A percentile compares a stretch with the other conserved stretches of the same genome.
Conservation (phyloP, 805 yeast species). For the Yarrowia sp. region DNA sequence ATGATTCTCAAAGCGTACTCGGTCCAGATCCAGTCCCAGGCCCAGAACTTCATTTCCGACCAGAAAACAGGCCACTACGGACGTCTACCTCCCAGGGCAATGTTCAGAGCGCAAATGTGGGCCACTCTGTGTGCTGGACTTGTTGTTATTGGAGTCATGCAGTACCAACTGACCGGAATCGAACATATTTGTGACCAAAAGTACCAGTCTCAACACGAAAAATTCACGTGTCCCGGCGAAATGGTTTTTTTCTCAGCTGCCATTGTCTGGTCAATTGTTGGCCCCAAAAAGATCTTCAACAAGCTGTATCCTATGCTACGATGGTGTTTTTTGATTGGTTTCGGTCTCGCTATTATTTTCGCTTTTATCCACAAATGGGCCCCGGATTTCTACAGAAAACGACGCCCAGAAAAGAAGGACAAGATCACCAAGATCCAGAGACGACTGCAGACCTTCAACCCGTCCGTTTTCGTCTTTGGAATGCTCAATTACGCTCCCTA, state of each 20-base stretch:
- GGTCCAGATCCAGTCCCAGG: slow-evolving; percentile 59
- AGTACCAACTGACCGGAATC: slow-evolving; percentile 37
- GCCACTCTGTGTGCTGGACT: slow-evolving; percentile 41
- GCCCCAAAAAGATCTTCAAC: slow-evolving; percentile 47
- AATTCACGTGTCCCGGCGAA: slow-evolving; percentile 39
- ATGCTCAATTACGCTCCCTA: neutral
- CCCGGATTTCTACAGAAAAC: slow-evolving; percentile 29
- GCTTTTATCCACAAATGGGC: neutral
- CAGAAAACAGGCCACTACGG: slow-evolving; percentile 60
- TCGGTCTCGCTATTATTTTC: slow-evolving; percentile 31
- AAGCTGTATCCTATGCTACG: slow-evolving; percentile 30
- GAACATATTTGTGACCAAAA: slow-evolving; percentile 32
- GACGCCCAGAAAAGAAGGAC: neutral
- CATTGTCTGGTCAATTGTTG: slow-evolving; percentile 44
- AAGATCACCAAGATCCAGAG: neutral
- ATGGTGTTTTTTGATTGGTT: slow-evolving; percentile 32
- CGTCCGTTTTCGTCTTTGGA: neutral
- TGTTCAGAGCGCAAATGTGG: slow-evolving; percentile 44
- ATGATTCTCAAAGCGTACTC: slow-evolving; percentile 61
- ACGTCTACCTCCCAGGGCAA: slow-evolving; percentile 55
- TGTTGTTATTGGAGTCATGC: slow-evolving; percentile 35
- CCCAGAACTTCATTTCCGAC: slow-evolving; percentile 52
- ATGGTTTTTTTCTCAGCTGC: slow-evolving; percentile 52
- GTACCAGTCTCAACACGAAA: neutral
- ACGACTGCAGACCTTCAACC: neutral